These are phyloP conservation scores for Trametes elegans DNA, from an alignment of 768 basidiomycete species.

Conservation along the genomic window DNA sequence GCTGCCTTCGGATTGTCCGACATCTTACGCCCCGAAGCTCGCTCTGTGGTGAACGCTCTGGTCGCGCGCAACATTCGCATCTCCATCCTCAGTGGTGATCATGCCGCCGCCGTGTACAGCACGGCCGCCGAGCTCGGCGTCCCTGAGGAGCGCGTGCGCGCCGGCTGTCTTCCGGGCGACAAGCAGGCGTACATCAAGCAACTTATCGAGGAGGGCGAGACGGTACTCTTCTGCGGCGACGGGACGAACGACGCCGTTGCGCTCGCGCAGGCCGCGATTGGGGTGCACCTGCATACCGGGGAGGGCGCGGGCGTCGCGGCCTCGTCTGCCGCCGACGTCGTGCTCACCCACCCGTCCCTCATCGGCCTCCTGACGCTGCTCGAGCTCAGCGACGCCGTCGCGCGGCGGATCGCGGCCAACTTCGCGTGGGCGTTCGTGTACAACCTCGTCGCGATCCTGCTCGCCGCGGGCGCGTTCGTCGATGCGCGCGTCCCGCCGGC, in stretches of 20 bases:
- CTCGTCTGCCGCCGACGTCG: constrained; percentile 45
- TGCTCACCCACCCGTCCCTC: constrained; percentile 37
- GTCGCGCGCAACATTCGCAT: constrained; percentile 35
- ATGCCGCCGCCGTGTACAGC: constrained; percentile 39
- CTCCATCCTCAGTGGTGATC: constrained; percentile 52
- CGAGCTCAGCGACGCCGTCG: constrained; percentile 35
- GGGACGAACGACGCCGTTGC: constrained; percentile 53
- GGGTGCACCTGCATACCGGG: constrained; percentile 36
- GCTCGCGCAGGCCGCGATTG: constrained; percentile 50
- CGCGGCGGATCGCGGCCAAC: constrained; percentile 34
- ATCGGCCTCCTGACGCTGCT: constrained; percentile 37
- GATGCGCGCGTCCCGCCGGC: constrained; percentile 37
- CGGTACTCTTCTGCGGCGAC: constrained; percentile 47
- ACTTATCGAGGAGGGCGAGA: constrained; percentile 27
- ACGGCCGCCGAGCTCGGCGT: constrained; percentile 42
- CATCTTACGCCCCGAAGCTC: constrained; percentile 42
- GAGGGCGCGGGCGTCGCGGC: constrained; percentile 38
- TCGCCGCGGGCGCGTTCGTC: constrained; percentile 50
- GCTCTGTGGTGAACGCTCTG: constrained; percentile 37
- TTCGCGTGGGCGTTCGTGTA: constrained; percentile 42
- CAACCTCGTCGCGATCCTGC: constrained; percentile 45
- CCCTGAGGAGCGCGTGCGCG: constrained; percentile 34
- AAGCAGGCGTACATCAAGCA: constrained; percentile 38
- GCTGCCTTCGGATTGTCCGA: constrained; percentile 44
- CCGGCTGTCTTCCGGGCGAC: constrained; percentile 45